Conservation (phyloP, 441 rosid genomes). For the Populus hybrid region DNA sequence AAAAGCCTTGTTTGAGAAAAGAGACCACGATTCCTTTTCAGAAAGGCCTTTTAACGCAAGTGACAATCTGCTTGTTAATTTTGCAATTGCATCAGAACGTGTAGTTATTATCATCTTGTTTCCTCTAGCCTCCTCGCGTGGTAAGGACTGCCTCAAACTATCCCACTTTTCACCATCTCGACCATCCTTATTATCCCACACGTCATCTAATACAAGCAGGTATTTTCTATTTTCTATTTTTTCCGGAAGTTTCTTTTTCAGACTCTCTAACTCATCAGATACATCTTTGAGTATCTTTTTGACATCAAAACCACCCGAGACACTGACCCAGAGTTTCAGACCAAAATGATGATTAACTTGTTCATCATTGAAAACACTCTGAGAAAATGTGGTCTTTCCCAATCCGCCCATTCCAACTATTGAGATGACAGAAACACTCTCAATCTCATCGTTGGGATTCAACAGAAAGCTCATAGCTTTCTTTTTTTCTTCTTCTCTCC, state of each 20-base stretch:
- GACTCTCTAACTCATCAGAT: background rate
- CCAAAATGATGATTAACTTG: conserved; percentile 3
- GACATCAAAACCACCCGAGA: conserved; percentile 18
- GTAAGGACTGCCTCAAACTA: conserved; percentile 1
- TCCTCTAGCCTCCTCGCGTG: conserved; percentile 12
- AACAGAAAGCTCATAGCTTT: conserved; percentile 7
- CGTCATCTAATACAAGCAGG: conserved; percentile 31
- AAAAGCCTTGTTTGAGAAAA: conserved; percentile 14
- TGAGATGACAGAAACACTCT: conserved; percentile 12
- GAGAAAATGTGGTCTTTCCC: conserved; percentile 37
- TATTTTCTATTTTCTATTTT: conserved; percentile 6
- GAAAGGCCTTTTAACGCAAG: conserved; percentile 10
- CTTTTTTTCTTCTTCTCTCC: conserved; percentile 22
- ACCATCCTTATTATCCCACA: conserved; percentile 13
- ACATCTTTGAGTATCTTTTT: background rate
- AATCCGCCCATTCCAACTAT: conserved; percentile 24
- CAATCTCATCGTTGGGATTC: background rate
- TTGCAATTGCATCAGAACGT: conserved; percentile 1
- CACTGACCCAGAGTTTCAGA: conserved; percentile 14
- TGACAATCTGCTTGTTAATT: background rate
- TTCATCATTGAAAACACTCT: conserved; percentile 20
- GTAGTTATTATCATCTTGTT: conserved; percentile 28
- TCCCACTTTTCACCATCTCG: conserved; percentile 7
- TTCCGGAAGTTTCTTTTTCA: background rate
- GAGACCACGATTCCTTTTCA: background rate